phyloP scores from a whole-genome alignment of 352 stramenopile genomes.

The Phytophthora kernoviae region DNA sequence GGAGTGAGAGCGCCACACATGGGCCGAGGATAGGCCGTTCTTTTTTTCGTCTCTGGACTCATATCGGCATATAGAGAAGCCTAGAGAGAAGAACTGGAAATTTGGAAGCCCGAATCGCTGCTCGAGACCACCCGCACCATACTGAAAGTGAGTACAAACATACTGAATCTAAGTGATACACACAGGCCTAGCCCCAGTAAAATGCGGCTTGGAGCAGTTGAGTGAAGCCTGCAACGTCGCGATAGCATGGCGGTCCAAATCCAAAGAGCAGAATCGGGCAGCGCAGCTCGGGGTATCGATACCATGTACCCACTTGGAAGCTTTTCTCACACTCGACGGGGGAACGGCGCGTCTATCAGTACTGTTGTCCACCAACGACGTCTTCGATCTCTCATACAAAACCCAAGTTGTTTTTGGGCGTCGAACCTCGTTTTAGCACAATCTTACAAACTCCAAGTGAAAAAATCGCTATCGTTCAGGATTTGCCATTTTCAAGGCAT shows the following conservation, averaged over 20 bases:
- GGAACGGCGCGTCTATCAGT: background rate
- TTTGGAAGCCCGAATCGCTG: background rate
- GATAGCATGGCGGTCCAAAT: background rate
- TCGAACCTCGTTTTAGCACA: too few relatives aligned
- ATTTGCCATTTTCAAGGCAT: background rate
- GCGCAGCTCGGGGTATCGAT: too few relatives aligned
- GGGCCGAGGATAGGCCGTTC: background rate
- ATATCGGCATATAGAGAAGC: background rate
- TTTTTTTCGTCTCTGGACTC: background rate
- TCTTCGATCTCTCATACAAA: background rate
- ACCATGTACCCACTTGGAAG: background rate
- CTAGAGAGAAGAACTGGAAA: background rate
- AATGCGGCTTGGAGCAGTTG: too few relatives aligned
- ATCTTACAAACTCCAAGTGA: too few relatives aligned
- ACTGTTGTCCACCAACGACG: too few relatives aligned
- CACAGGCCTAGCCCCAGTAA: too few relatives aligned
- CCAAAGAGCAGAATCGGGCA: background rate
- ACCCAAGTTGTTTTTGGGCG: background rate
- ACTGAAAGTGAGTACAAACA: background rate
- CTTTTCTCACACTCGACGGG: constrained; percentile 4
- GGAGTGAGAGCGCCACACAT: constrained; percentile 8
- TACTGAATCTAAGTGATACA: background rate
- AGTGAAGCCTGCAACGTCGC: background rate
- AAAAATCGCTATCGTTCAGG: background rate
- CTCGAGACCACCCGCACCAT: background rate